Conservation (phyloP, 2,329 filamentous ascomycete genomes). For the Diaporthe nobilis region DNA sequence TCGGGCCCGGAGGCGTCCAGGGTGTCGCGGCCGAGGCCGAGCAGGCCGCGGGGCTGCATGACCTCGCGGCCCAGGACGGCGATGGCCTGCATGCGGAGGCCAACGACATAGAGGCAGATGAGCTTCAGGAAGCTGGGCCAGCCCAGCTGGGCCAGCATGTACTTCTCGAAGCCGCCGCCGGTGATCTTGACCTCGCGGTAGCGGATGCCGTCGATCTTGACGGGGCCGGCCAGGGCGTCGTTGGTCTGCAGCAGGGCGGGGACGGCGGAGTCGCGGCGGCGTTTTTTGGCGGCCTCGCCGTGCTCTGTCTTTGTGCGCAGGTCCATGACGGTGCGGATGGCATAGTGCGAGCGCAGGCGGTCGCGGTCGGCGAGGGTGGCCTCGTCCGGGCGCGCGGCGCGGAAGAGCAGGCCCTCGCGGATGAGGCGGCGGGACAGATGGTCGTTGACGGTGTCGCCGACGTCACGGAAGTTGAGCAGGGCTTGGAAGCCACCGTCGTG, state of each 20-base stretch:
- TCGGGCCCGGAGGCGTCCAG: slow-evolving; percentile 77
- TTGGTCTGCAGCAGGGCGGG: slow-evolving; percentile 64
- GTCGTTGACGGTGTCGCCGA: slow-evolving; percentile 76
- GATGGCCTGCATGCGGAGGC: slow-evolving; percentile 79
- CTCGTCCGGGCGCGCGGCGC: slow-evolving; percentile 81
- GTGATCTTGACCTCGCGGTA: slow-evolving; percentile 82
- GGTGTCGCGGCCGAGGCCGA: slow-evolving; percentile 78
- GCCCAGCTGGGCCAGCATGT: slow-evolving; percentile 76
- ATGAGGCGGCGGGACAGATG: slow-evolving; percentile 62
- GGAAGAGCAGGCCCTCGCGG: slow-evolving; percentile 75
- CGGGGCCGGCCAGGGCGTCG: slow-evolving; percentile 65
- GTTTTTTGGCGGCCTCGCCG: slow-evolving; percentile 75
- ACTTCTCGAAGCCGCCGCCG: slow-evolving; percentile 77
- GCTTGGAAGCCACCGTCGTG: slow-evolving; percentile 60
- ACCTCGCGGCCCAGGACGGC: slow-evolving; percentile 77
- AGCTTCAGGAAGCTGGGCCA: slow-evolving; percentile 77
- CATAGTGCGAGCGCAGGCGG: slow-evolving; percentile 70
- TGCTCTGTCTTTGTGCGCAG: slow-evolving; percentile 86
- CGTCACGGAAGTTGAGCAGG: slow-evolving; percentile 84
- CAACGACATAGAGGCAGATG: slow-evolving; percentile 72
- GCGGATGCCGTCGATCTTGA: slow-evolving; percentile 73
- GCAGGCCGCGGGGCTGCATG: slow-evolving; percentile 79
- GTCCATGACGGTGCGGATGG: slow-evolving; percentile 82
- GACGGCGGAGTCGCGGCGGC: slow-evolving; percentile 60
- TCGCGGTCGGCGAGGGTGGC: slow-evolving; percentile 76